phyloP scores from a whole-genome alignment of 2,329 filamentous ascomycete genomes.

The Xylariaceae sp. region DNA sequence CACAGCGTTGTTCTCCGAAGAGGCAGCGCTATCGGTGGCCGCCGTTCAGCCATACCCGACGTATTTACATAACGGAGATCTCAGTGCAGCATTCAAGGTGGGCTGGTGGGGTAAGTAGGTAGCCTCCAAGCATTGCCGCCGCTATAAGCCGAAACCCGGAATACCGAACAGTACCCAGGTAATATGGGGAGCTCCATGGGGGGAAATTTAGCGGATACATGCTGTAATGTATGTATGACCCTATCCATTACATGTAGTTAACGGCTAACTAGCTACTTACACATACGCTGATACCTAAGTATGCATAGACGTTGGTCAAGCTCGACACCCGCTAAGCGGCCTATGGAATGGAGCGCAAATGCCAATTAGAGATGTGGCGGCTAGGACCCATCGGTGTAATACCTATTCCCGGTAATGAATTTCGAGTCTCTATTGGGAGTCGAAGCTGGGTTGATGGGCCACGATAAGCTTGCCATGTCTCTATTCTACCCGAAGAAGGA shows the following conservation, averaged over 20 bases:
- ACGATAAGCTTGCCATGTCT: constrained; percentile 9
- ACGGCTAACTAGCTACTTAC: too few relatives aligned
- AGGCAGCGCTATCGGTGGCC: constrained; percentile 19
- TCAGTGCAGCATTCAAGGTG: constrained; percentile 5
- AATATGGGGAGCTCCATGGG: constrained; percentile 2
- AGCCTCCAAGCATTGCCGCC: constrained; percentile 26
- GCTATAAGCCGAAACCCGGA: constrained; percentile 29
- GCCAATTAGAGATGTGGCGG: too few relatives aligned
- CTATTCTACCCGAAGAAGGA: constrained; percentile 19
- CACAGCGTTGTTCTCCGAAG: constrained; percentile 10
- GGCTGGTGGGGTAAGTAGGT: constrained; percentile 25
- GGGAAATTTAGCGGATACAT: constrained; percentile 21
- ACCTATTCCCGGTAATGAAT: background rate
- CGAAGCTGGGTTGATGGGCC: constrained; percentile 6
- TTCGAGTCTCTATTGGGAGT: background rate
- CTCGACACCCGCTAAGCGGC: too few relatives aligned
- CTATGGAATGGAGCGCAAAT: too few relatives aligned
- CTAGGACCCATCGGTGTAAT: too few relatives aligned
- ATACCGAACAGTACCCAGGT: constrained; percentile 3
- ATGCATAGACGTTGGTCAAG: too few relatives aligned
- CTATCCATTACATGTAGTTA: too few relatives aligned
- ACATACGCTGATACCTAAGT: too few relatives aligned
- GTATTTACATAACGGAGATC: constrained; percentile 6
- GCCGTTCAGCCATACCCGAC: constrained; percentile 10
- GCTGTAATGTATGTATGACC: too few relatives aligned